Evolutionary conservation across 768 basidiomycete species (phyloP), one percentile per base, ranked within the genome.

Genomic region (Daedaleopsis sinensis): DNA sequence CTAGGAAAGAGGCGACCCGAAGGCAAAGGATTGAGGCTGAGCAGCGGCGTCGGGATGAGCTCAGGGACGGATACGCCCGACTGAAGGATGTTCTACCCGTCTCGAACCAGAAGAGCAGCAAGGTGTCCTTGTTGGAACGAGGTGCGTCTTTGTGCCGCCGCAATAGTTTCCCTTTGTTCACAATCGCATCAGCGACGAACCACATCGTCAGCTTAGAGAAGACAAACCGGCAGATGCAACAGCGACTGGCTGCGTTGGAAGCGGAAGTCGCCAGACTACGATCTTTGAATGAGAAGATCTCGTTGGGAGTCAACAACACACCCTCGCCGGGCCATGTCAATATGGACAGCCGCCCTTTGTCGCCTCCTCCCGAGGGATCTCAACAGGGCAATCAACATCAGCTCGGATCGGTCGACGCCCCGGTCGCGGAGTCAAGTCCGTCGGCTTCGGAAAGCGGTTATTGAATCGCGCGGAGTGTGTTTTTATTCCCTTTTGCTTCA

Each of bases 41-140:
- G 74, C 91, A 95, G 78, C 81, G 93, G 48, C 82, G 94, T 59
- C 82, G 94, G 65, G 93, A 94, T 74, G 94, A 95, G 75, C 81
- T 95, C 62, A 83, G 94, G 62, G 93, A 96, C 70, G 93, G 92
- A 27, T 96, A 95, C 75, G 88, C 89, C 38, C 88, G 89, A 70
- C 79, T 96, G 74, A 93, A 93, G 76, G 92, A 94, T 63, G 90
- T 91, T 24, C 80, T 96, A 8, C 94, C 94, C 3, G 82, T 89
- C 55, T 91, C 90, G 13, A 94, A 93, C 75, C 92, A 94, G 80
- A 93, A 94, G 78, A 88, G 89, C 73, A 93, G 91, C 78, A 96
- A 96, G 72, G 91, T 94, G 18, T 92, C 90, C 24, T 77, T 95
- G 59, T 79, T 96, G 58, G 94, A 95, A 76, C 83, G 94, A 84